Conservation (phyloP, 1,284 basidiomycete species). For the Irpex lacteus region DNA sequence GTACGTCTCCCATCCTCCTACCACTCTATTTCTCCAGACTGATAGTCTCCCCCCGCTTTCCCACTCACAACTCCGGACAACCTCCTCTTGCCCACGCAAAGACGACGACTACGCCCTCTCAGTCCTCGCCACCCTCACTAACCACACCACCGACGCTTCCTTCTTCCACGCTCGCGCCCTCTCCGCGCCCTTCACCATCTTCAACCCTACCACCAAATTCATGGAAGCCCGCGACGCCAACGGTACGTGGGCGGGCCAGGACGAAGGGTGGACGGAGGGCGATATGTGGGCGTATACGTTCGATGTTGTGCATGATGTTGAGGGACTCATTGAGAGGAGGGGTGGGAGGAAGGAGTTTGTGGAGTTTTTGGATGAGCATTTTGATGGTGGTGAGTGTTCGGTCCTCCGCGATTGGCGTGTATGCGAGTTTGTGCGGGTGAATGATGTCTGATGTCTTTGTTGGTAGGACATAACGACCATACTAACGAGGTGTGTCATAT, state of each 20-base stretch:
- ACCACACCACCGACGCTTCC: constrained; percentile 46
- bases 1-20: constrained; percentile 35
- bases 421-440: too few species aligned
- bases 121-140: constrained; percentile 53
- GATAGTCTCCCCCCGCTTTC: too few species aligned
- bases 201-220: constrained; percentile 70
- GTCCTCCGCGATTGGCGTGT: too few species aligned
- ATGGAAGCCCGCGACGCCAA: constrained; percentile 76
- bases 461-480: constrained; percentile 73
- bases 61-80: too few species aligned
- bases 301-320: constrained; percentile 72
- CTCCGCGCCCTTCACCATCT: constrained; percentile 60
- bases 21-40: too few species aligned
- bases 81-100: constrained; percentile 23
- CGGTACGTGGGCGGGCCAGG: constrained; percentile 71
- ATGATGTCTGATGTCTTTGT: background rate
- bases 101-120: constrained; percentile 80
- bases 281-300: constrained; percentile 85
- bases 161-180: constrained; percentile 58
- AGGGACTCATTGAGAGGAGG: constrained; percentile 57
- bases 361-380: constrained; percentile 72
- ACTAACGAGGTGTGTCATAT: constrained; percentile 64
- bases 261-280: constrained; percentile 78
- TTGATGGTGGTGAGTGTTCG: constrained; percentile 50
- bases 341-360: constrained; percentile 70